phyloP scores from a whole-genome alignment of 202 grass and related monocot species.

The Schoenoplectus triqueter region DNA sequence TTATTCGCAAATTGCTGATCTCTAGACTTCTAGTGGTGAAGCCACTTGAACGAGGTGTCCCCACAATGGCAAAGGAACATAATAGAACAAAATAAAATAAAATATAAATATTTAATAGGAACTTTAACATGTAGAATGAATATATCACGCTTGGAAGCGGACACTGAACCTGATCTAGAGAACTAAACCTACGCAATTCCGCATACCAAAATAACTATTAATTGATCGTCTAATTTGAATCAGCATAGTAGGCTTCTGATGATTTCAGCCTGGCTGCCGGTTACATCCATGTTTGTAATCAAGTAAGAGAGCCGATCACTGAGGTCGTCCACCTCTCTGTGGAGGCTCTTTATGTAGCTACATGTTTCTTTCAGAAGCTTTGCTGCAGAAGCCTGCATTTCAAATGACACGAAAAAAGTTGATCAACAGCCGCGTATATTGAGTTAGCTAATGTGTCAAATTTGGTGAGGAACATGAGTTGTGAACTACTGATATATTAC shows the following conservation, averaged over 20 bases:
- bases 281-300: slow-evolving; percentile 63
- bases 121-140: not conserved
- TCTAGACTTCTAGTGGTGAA: not conserved
- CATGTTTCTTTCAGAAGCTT: slow-evolving; percentile 91
- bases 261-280: slow-evolving; percentile 69
- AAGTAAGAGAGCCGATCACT: slow-evolving; percentile 69
- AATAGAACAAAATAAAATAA: not conserved
- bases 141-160: slow-evolving; percentile 22
- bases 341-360: slow-evolving; percentile 89
- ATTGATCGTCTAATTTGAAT: not conserved
- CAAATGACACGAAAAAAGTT: not conserved
- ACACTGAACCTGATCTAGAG: slow-evolving; percentile 34
- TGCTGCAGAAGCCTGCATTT: slow-evolving; percentile 56
- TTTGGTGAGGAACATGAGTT: not conserved
- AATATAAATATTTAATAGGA: slow-evolving; percentile 23
- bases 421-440: not conserved
- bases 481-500: not conserved
- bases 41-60: slow-evolving; percentile 11
- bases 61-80: not conserved
- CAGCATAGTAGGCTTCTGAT: slow-evolving; percentile 69
- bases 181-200: slow-evolving; percentile 28
- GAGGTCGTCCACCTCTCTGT: slow-evolving; percentile 78
- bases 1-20: not conserved
- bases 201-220: not conserved
- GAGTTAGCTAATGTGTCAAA: not conserved